Percentiles rank a stretch among this genome's conserved stretches.
Evolutionary conservation across 2,329 filamentous ascomycete species (phyloP).

Genomic region (Talaromyces islandicus): DNA sequence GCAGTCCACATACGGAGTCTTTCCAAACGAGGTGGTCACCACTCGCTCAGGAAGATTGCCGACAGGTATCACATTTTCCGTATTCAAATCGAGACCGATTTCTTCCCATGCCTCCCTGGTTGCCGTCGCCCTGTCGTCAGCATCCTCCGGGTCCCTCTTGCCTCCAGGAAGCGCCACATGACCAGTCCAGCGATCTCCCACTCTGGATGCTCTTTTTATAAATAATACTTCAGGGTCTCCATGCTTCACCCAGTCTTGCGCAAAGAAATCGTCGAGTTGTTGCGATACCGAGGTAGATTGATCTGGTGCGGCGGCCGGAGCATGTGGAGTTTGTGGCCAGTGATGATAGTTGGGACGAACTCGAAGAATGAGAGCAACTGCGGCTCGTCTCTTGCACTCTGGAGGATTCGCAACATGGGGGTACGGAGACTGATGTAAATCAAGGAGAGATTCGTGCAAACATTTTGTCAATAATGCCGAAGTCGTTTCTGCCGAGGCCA

Average conservation of each 20-base stretch:
- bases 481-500: background rate
- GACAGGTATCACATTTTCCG: constrained; percentile 41
- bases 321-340: constrained; percentile 37
- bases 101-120: constrained; percentile 62
- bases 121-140: constrained; percentile 56
- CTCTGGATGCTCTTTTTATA: constrained; percentile 61
- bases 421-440: constrained; percentile 31
- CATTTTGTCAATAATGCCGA: constrained; percentile 17
- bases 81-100: constrained; percentile 56
- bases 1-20: constrained; percentile 47
- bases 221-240: constrained; percentile 65
- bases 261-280: constrained; percentile 54
- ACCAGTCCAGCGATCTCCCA: constrained; percentile 63
- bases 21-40: constrained; percentile 62
- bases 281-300: constrained; percentile 25
- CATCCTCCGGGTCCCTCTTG: constrained; percentile 60
- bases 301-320: constrained; percentile 8
- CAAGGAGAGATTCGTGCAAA: constrained; percentile 26
- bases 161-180: constrained; percentile 65
- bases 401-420: constrained; percentile 42
- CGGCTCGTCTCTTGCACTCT: constrained; percentile 54
- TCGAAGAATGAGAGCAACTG: constrained; percentile 59
- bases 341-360: constrained; percentile 54
- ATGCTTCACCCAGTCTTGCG: constrained; percentile 58
- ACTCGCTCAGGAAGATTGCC: constrained; percentile 62